Evolutionary conservation across 179 eudicot species (phyloP), one percentile per base, ranked within the genome.

Genomic region (Gypsophila paniculata): DNA sequence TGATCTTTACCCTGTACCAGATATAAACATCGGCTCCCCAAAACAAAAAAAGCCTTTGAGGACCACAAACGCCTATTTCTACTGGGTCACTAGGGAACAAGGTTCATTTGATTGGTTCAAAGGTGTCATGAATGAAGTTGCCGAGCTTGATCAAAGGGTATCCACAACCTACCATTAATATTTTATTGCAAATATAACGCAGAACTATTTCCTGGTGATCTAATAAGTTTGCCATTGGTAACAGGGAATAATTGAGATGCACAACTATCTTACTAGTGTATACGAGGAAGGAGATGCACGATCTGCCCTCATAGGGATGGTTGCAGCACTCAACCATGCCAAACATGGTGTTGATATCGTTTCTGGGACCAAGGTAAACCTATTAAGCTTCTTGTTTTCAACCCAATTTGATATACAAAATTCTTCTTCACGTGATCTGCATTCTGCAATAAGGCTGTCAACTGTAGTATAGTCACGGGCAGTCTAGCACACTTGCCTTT

Each of bases 221-320:
- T 81, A 26, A 77, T 29, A 17, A 60, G 26, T 19, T 51, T 65
- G 13, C 44, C 15, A 36, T 58, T 69, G 72, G 63, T 32, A 21
- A 76, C 78, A 91, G 99, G 99, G 99, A 63, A 91, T 94, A 9
- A 91, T 94, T 73, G 99, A 94, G 80, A 94, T 94, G 99, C 99
- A 94, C 75, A 94, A 94, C 69, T 88, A 94, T 82, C 78, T 94
- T 79, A 94, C 97, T 21, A 91, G 99, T 65, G 97, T 94, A 22
- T 94, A 94, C 22, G 99, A 91, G 79, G 97, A 94, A 86, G 99
- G 99, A 4, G 99, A 92, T 83, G 99, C 99, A 14, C 87, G 99
- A 72, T 91, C 99, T 44, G 97, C 96, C 10, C 91, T 94, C 63
- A 88, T 94, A 78, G 90, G 95, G 39, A 94, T 94, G 99, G 90